Conservation (phyloP, 192 early-diverging fungal genomes). For the Coemansia sp. region DNA sequence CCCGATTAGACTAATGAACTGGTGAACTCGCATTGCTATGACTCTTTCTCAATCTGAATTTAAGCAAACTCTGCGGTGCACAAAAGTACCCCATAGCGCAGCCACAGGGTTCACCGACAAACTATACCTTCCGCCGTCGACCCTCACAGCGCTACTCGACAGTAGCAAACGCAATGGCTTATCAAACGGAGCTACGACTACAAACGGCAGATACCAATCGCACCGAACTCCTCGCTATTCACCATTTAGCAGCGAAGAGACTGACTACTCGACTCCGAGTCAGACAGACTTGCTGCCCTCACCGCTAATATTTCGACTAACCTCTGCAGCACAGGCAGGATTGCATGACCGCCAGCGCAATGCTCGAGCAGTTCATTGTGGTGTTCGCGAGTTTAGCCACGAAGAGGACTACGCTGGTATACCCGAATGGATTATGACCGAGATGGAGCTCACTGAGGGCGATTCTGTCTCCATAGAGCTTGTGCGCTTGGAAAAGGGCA, state of each 20-base stretch:
- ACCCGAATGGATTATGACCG: conserved; percentile 63
- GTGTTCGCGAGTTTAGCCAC: conserved; percentile 77
- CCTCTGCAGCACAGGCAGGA: neutral
- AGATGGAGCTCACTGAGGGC: conserved; percentile 42
- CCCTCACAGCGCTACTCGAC: conserved; percentile 26
- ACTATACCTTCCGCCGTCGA: conserved; percentile 40
- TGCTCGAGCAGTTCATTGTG: conserved; percentile 36
- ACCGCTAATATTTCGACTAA: conserved; percentile 40
- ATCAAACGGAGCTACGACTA: neutral
- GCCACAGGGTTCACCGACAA: conserved; percentile 31
- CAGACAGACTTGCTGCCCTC: conserved; percentile 28
- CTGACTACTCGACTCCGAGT: neutral
- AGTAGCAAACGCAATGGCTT: conserved; percentile 4
- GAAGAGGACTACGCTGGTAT: conserved; percentile 55
- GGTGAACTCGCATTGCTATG: neutral
- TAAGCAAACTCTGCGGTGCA: conserved; percentile 27
- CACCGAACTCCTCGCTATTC: neutral
- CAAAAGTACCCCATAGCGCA: neutral
- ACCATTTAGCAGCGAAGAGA: neutral
- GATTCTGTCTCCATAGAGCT: conserved; percentile 60
- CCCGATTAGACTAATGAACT: neutral
- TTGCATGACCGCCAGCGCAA: neutral
- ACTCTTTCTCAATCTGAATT: conserved; percentile 5
- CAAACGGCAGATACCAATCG: neutral
- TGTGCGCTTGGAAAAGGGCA: conserved; percentile 68